Base-by-base conservation (phyloP, 2,329 filamentous ascomycete species). In the Trichoderma harzianum region DNA sequence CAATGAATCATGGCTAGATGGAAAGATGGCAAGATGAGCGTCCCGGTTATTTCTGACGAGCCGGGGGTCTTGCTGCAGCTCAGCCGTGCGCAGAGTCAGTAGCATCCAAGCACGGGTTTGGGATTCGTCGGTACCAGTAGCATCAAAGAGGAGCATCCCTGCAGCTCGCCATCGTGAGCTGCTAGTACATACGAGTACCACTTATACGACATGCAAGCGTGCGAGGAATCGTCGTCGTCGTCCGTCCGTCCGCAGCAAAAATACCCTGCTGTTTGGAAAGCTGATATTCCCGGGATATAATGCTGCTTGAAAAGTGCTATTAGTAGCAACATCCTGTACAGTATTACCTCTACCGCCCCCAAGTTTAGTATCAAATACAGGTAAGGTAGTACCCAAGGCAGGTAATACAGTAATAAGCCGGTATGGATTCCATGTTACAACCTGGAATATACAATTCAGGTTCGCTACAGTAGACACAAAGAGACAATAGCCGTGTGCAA, bases 101-200 rank as follows among this genome's bases (percentile, higher is more conserved):
- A 39, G 10, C 26, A 32, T 39, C 34, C 24, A 11, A 8, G 55
- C 18, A 28, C 26, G 43, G 43, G 43, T 32, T 60, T 60, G 30
- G 28, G 16, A 34, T 34, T 32, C 18, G n/a, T 36, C 11, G 43
- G 28, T 53, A 32, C 26, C 36, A 65, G 30, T 34, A 24, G 63
- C 63, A 65, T 55, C 63, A n/a, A 21, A 67, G 51, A 67, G 51
- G 47, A 39, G 64, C 51, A 57, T 55, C 51, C 51, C 64, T 57
- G 64, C 47, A 67, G 21, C 32, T 28, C 24, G 28, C 64, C 39
- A 34, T 53, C 61, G 60, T 26, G 30, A 61, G 32, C 43, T 43
- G 34, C 58, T 7, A 61, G 12, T 61, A 32, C 24, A 16, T 47
- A 47, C 43, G 43, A 28, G 62, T 32, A 32, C 36, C 36, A 39